A percentile compares a stretch with the other conserved stretches of the same genome.
These are phyloP conservation scores for Lactarius vividus DNA, from an alignment of 768 basidiomycete species.

Conservation along the genomic window DNA sequence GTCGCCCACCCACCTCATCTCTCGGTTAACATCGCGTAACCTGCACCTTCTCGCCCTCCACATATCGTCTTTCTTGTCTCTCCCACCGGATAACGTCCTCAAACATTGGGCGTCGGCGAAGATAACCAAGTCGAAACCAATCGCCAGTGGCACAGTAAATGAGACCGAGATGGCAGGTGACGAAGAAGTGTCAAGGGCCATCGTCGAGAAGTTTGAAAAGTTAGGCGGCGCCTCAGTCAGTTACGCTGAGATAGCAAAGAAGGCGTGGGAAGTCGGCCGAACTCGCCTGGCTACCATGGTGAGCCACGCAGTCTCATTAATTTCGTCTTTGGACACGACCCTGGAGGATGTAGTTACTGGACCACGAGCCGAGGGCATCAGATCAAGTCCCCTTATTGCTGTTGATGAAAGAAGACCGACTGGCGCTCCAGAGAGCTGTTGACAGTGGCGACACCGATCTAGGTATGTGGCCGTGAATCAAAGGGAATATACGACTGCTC, in stretches of 20 bases:
- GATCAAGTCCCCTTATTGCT: constrained; percentile 93
- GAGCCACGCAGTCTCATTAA: constrained; percentile 3
- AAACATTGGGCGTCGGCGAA: constrained; percentile 97
- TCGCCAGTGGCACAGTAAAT: constrained; percentile 48
- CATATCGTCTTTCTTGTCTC: constrained; percentile 76
- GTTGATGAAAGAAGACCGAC: constrained; percentile 89
- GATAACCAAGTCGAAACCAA: constrained; percentile 69
- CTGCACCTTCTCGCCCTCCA: constrained; percentile 90
- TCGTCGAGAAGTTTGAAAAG: constrained; percentile 87
- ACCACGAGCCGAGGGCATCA: constrained; percentile 82
- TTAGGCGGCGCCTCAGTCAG: constrained; percentile 78
- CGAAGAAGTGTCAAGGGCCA: constrained; percentile 72
- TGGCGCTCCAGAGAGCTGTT: constrained; percentile 86
- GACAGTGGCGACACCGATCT: constrained; percentile 96
- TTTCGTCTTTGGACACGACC: constrained; percentile 1
- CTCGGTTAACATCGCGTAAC: constrained; percentile 80
- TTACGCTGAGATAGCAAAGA: constrained; percentile 92
- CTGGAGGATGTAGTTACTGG: constrained; percentile 60
- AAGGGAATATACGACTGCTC: background rate
- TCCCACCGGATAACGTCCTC: constrained; percentile 84
- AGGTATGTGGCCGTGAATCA: constrained; percentile 44
- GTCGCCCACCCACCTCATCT: constrained; percentile 77
- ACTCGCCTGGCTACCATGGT: constrained; percentile 83
- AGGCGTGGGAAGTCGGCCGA: constrained; percentile 88
- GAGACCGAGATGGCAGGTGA: constrained; percentile 64